A percentile compares a stretch with the other conserved stretches of the same genome.
Evolutionary conservation across 164 flowering plant genomes (phyloP).

Genomic region (Litsea cubeba): DNA sequence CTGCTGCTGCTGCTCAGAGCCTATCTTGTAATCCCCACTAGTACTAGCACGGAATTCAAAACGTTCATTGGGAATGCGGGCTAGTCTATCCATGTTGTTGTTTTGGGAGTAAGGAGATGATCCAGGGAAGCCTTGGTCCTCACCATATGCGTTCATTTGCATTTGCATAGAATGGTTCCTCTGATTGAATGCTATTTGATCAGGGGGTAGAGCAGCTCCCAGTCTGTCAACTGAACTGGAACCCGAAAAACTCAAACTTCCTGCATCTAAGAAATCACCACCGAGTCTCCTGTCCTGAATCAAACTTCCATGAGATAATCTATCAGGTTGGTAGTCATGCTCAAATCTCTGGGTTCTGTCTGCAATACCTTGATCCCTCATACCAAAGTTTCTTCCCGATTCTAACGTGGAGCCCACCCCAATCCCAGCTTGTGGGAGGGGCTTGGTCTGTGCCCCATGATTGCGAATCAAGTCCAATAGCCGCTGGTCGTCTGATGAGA

Average conservation of each 20-base stretch:
- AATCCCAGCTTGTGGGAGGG: slow-evolving; percentile 7
- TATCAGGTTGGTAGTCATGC: not conserved
- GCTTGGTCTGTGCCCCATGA: slow-evolving; percentile 46
- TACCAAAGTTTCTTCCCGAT: slow-evolving; percentile 1
- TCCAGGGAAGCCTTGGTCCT: not conserved
- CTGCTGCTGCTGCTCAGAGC: slow-evolving; percentile 12
- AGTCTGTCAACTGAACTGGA: slow-evolving; percentile 13
- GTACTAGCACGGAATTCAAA: slow-evolving; percentile 2
- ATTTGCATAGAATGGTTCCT: not conserved
- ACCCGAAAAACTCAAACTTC: slow-evolving; percentile 8
- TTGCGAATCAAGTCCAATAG: slow-evolving; percentile 68
- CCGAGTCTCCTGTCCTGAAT: slow-evolving; percentile 4
- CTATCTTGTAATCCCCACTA: slow-evolving; percentile 7
- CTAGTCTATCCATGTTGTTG: too few species aligned
- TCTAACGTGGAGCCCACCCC: not conserved
- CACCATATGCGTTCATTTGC: not conserved
- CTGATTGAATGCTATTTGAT: not conserved
- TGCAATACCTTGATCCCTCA: not conserved
- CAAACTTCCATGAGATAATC: slow-evolving; percentile 4
- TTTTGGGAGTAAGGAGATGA: not conserved
- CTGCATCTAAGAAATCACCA: not conserved
- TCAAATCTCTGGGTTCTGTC: not conserved
- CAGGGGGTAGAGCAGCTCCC: slow-evolving; percentile 8
- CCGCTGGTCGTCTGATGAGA: slow-evolving; percentile 48
- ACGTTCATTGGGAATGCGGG: not conserved